Percentiles rank a stretch among this genome's conserved stretches.
Conservation (phyloP, 2,329 filamentous ascomycete species). For the Ilyonectria sp. region DNA sequence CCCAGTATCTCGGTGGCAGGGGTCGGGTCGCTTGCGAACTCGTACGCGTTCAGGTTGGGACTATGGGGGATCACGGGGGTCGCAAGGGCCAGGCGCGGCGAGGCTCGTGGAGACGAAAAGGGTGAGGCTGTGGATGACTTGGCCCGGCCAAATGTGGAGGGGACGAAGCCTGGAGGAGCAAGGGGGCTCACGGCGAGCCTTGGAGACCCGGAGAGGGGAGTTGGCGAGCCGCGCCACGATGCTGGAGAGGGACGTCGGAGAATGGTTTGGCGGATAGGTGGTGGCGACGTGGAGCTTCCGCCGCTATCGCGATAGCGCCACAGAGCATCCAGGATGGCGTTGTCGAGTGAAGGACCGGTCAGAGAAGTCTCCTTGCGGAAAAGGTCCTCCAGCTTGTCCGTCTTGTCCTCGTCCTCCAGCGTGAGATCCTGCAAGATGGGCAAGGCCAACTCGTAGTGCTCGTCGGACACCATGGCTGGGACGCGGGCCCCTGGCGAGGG, state of each 20-base stretch:
- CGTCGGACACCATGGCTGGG: slow-evolving; percentile 88
- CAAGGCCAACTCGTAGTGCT: slow-evolving; percentile 92
- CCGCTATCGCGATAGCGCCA: slow-evolving; percentile 85
- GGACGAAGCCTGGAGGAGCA: slow-evolving; percentile 86
- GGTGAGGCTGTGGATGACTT: slow-evolving; percentile 88
- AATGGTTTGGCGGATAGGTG: slow-evolving; percentile 88
- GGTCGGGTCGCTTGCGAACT: slow-evolving; percentile 87
- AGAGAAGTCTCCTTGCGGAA: slow-evolving; percentile 84
- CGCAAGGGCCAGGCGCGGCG: slow-evolving; percentile 89
- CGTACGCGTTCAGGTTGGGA: slow-evolving; percentile 93
- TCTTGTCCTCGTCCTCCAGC: slow-evolving; percentile 95
- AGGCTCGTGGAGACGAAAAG: slow-evolving; percentile 94
- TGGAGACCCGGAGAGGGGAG: slow-evolving; percentile 87
- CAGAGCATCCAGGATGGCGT: slow-evolving; percentile 89
- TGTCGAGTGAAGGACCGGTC: slow-evolving; percentile 84
- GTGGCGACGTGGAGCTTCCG: slow-evolving; percentile 79
- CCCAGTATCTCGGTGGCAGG: slow-evolving; percentile 89
- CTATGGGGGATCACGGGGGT: slow-evolving; percentile 94
- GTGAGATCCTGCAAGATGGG: slow-evolving; percentile 86
- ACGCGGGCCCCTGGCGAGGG: slow-evolving; percentile 27
- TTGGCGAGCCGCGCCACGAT: slow-evolving; percentile 89
- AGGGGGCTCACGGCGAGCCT: slow-evolving; percentile 86
- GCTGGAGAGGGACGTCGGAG: slow-evolving; percentile 93
- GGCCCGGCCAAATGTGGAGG: slow-evolving; percentile 80
- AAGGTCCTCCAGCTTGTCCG: slow-evolving; percentile 89